phyloP scores from a whole-genome alignment of 768 basidiomycete genomes.

The Tephrocybe sp. region DNA sequence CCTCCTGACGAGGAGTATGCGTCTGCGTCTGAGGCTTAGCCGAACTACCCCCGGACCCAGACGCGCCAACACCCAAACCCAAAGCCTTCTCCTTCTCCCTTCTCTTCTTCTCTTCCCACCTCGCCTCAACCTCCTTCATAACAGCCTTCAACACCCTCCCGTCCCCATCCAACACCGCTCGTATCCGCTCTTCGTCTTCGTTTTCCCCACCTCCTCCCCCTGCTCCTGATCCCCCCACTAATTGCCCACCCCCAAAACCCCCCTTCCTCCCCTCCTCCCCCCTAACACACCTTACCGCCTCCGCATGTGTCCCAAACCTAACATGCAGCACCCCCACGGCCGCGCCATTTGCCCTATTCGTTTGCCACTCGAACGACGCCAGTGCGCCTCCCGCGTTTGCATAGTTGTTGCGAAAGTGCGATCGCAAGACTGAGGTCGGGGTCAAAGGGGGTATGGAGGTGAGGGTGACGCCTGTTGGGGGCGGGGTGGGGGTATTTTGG shows the following conservation, averaged over 20 bases:
- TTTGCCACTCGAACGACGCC: conserved; percentile 68
- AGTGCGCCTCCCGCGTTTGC: conserved; percentile 56
- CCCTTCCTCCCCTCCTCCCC: conserved; percentile 65
- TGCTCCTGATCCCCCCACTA: conserved; percentile 32
- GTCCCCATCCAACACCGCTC: conserved; percentile 79
- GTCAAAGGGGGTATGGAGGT: conserved; percentile 71
- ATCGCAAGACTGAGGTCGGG: conserved; percentile 59
- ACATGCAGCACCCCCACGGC: conserved; percentile 81
- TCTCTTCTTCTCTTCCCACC: conserved; percentile 45
- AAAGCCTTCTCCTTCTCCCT: conserved; percentile 28
- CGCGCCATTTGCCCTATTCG: conserved; percentile 77
- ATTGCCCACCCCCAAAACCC: conserved; percentile 30
- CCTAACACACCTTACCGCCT: conserved; percentile 65
- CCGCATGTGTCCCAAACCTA: conserved; percentile 59
- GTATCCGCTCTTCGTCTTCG: conserved; percentile 60
- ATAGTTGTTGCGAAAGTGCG: conserved; percentile 64
- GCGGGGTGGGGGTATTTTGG: conserved; percentile 65
- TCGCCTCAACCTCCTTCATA: conserved; percentile 61
- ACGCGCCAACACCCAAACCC: conserved; percentile 8
- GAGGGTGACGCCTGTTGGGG: conserved; percentile 71
- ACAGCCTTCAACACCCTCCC: conserved; percentile 61
- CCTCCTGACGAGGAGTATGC: conserved; percentile 1
- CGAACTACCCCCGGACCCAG: neutral
- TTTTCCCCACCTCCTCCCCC: conserved; percentile 40
- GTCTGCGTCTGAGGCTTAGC: neutral